These are phyloP conservation scores for Pueraria montana DNA, from an alignment of 306 rosid species.

Conservation along the genomic window DNA sequence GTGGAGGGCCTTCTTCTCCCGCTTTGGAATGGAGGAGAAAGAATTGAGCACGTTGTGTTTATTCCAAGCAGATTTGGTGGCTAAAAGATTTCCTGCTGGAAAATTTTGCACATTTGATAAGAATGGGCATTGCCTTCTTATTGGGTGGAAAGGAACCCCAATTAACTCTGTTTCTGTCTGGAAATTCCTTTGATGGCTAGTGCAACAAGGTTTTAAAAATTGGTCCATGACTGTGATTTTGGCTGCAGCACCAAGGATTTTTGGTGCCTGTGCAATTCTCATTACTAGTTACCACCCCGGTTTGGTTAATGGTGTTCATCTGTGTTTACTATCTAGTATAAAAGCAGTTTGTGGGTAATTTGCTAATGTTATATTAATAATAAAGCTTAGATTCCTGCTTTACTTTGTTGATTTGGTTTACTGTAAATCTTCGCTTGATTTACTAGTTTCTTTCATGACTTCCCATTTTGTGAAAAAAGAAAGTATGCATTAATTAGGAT, in stretches of 20 bases:
- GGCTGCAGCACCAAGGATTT: too few species aligned
- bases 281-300: background rate
- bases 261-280: background rate
- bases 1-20: slow-evolving; percentile 70
- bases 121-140: slow-evolving; percentile 58
- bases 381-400: background rate
- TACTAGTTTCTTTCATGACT: background rate
- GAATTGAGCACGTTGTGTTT: slow-evolving; percentile 62
- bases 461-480: background rate
- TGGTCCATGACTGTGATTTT: too few species aligned
- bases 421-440: background rate
- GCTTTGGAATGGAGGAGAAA: slow-evolving; percentile 69
- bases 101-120: slow-evolving; percentile 54
- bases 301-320: slow-evolving; percentile 6
- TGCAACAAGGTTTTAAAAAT: background rate
- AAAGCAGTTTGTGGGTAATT: slow-evolving; percentile 1
- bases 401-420: background rate
- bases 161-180: slow-evolving; percentile 67
- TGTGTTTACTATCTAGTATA: background rate
- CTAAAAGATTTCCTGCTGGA: slow-evolving; percentile 56
- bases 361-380: background rate
- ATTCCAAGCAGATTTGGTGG: slow-evolving; percentile 66
- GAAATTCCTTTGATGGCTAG: slow-evolving; percentile 58
- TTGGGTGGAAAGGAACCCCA: slow-evolving; percentile 85
- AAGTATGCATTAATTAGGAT: background rate